Evolutionary conservation across 176 grass and related monocot genomes (phyloP).

Genomic region (Oryza coarctata): DNA sequence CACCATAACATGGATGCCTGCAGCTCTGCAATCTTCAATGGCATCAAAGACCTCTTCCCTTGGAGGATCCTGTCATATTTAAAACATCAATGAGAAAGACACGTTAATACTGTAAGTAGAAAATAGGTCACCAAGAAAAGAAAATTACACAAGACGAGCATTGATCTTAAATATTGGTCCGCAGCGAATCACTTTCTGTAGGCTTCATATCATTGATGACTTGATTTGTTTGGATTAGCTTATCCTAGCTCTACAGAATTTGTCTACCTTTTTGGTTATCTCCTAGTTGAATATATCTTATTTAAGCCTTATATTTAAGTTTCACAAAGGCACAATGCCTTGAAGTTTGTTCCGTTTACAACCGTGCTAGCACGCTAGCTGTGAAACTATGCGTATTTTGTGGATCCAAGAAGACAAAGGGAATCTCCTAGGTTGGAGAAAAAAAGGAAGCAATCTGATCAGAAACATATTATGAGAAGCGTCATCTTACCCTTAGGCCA

Average conservation of each 20-base stretch:
- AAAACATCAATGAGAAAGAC: constrained; percentile 12
- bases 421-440: not conserved
- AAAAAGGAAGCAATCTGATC: not conserved
- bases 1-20: constrained; percentile 94
- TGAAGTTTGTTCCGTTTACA: not conserved
- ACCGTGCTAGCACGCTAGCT: too few species aligned
- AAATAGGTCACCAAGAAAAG: not conserved
- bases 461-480: constrained; percentile 6
- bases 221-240: not conserved
- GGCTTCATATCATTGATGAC: not conserved
- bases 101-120: not conserved
- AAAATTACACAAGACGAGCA: not conserved
- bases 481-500: constrained; percentile 71
- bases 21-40: constrained; percentile 97
- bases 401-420: not conserved
- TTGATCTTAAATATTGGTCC: not conserved
- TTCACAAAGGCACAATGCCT: too few species aligned
- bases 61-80: constrained; percentile 82
- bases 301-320: not conserved
- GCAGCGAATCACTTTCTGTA: not conserved
- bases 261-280: not conserved
- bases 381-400: not conserved
- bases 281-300: not conserved
- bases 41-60: constrained; percentile 87
- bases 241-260: not conserved